These are phyloP conservation scores for Pestalotiopsis sp. DNA, from an alignment of 2,329 filamentous ascomycete species.

Conservation along the genomic window DNA sequence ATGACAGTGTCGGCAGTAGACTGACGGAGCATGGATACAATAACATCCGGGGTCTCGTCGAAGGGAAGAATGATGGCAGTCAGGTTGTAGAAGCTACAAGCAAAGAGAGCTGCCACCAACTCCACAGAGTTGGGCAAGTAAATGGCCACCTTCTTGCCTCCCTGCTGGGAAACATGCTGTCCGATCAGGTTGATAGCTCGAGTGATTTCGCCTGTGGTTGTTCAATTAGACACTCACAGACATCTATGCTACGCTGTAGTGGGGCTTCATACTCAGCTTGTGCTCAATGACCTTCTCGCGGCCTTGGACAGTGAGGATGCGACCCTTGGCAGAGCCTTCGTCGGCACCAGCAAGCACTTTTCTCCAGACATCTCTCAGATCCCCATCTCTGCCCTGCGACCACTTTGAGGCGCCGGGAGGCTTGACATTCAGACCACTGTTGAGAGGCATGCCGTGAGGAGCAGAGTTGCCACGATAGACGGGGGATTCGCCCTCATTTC, in stretches of 20 bases:
- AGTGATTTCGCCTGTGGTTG: constrained; percentile 66
- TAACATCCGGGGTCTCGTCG: constrained; percentile 68
- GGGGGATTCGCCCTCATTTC: constrained; percentile 83
- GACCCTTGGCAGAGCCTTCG: constrained; percentile 67
- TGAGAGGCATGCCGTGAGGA: constrained; percentile 82
- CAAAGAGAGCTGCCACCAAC: constrained; percentile 79
- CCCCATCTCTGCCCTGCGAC: constrained; percentile 81
- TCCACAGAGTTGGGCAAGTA: constrained; percentile 95
- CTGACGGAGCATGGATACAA: constrained; percentile 72
- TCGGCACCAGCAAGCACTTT: constrained; percentile 69
- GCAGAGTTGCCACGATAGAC: constrained; percentile 82
- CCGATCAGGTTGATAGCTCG: constrained; percentile 89
- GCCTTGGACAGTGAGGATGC: constrained; percentile 79
- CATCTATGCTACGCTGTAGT: not conserved
- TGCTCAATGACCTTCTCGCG: constrained; percentile 76
- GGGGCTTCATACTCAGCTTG: constrained; percentile 42
- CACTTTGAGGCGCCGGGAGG: constrained; percentile 80
- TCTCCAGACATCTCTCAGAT: constrained; percentile 90
- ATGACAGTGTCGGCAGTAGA: constrained; percentile 81
- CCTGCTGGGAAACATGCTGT: constrained; percentile 70
- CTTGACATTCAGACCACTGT: constrained; percentile 79
- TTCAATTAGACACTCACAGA: constrained; percentile 21
- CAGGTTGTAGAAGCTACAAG: constrained; percentile 86
- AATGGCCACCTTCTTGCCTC: constrained; percentile 78
- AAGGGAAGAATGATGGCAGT: constrained; percentile 86